Evolutionary conservation across 1,284 basidiomycete genomes (phyloP), one percentile per base, ranked within the genome.

Genomic region (Moesziomyces parantarcticus): DNA sequence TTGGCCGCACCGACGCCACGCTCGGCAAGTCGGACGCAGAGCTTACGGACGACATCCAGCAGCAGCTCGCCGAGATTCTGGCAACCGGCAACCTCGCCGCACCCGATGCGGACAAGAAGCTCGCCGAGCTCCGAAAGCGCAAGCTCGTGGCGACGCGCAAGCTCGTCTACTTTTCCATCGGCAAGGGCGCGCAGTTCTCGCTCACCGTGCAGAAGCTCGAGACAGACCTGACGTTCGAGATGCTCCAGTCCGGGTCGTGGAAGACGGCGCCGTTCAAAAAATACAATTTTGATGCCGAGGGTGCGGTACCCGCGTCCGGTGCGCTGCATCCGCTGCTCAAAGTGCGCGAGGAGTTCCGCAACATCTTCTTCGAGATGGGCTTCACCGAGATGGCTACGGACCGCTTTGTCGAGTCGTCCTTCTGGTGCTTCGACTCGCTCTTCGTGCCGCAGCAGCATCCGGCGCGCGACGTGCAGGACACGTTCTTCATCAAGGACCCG

Each of bases 321-420:
- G 94, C 95, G 13, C 87, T 99, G 34, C 97, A 99, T 85, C 97
- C 96, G 7, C 88, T 99, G 29, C 89, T 99, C 75, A 99, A 99
- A 87, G 97, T 99, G 36, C 89, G 97, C 56, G 96, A 99, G 85
- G 97, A 99, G 85, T 94, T 99, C 85, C 89, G 95, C 53, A 92
- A 92, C 83, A 98, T 99, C 82, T 99, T 99, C 88, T 89, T 99
- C 78, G 97, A 99, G 85, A 98, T 99, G 94, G 97, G 97, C 93
- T 99, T 99, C 86, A 91, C 94, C 59, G 97, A 99, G 86, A 99
- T 99, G 97, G 94, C 96, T 7, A 98, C 97, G n/a, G 91, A 92
- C 66, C 91, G 92, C 63, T 99, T 95, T 84, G 94, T 99, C 63
- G 97, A 99, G 85, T 97, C 94, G 25, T 92, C 92, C 36, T 99